phyloP scores from a whole-genome alignment of 2,329 filamentous ascomycete genomes.

The Cladophialophora chaetospira region DNA sequence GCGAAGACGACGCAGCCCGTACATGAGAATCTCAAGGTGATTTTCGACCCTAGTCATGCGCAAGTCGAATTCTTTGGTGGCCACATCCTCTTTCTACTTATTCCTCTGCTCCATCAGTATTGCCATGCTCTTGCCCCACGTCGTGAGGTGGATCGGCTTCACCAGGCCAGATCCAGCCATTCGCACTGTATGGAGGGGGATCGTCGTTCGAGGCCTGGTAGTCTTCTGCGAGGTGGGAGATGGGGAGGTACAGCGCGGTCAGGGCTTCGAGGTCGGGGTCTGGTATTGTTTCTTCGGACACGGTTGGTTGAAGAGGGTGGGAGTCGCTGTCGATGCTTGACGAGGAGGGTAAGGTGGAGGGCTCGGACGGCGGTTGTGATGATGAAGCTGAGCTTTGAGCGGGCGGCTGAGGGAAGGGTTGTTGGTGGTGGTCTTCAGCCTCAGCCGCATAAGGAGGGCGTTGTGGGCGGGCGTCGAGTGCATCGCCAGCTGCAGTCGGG shows the following conservation, averaged over 20 bases:
- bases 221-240: background rate
- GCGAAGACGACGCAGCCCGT: constrained; percentile 11
- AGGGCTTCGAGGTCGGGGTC: background rate
- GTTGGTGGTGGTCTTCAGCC: too few species aligned
- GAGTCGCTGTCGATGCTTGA: too few species aligned
- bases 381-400: too few species aligned
- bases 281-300: background rate
- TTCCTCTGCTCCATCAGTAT: background rate
- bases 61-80: constrained; percentile 16
- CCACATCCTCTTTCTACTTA: too few species aligned
- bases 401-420: too few species aligned
- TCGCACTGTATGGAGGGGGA: constrained; percentile 22
- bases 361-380: too few species aligned
- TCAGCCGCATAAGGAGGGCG: too few species aligned
- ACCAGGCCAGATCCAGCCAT: constrained; percentile 22
- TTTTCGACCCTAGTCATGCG: constrained; percentile 6
- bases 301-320: background rate
- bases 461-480: too few species aligned
- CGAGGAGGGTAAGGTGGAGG: too few species aligned
- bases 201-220: constrained; percentile 5
- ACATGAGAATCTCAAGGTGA: constrained; percentile 5
- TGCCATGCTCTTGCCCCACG: background rate
- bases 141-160: too few species aligned
- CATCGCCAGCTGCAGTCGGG: too few species aligned
- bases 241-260: background rate